Base-by-base conservation (phyloP, 2,329 filamentous ascomycete genomes). In the Epichloe gansuensis region DNA sequence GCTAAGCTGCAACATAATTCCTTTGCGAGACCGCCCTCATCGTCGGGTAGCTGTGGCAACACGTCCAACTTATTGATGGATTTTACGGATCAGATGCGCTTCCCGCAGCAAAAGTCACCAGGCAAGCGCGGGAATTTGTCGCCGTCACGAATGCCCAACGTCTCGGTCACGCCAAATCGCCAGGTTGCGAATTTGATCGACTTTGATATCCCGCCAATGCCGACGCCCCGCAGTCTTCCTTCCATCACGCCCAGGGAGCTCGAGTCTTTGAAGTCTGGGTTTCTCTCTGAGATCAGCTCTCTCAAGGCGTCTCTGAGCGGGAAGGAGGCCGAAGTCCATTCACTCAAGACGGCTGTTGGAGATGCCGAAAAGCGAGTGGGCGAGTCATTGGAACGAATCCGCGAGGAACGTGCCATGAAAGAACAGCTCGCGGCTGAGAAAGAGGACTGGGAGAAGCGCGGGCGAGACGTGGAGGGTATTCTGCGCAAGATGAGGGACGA, bases 341-440 rank as follows among this genome's bases (percentile, higher is more conserved):
- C 86, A 37, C 77, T 97, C 54, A 95, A 95, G 66, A 82, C 86
- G 44, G 89, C 93, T 0, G 82, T 97, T 34, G 82, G 81, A 5
- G 91, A 97, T 68, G 91, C 93, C 0, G 93, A 98, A 72, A 86
- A 89, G 65, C 85, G 91, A 23, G 91, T 94, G 21, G 91, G 90
- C 34, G 86, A 93, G 70, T 86, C 85, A 50, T 77, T 89, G 68
- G 89, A 96, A 71, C 78, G 85, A 60, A 74, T 95, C 43, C 83
- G 91, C 47, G 90, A 95, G 63, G 85, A 91, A 63, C 76, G 81
- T 53, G 75, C 76, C 39, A 67, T 79, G 53, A 85, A 83, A 53
- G 89, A 94, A 61, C 77, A 86, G 52, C 72, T 91, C 8, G 77
- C 83, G 49, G 77, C 82, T 23, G 88, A 95, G 63, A 88, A 85